Evolutionary conservation across 2,329 filamentous ascomycete species (phyloP), one percentile per base, ranked within the genome.

Genomic region (Hortaea werneckii): DNA sequence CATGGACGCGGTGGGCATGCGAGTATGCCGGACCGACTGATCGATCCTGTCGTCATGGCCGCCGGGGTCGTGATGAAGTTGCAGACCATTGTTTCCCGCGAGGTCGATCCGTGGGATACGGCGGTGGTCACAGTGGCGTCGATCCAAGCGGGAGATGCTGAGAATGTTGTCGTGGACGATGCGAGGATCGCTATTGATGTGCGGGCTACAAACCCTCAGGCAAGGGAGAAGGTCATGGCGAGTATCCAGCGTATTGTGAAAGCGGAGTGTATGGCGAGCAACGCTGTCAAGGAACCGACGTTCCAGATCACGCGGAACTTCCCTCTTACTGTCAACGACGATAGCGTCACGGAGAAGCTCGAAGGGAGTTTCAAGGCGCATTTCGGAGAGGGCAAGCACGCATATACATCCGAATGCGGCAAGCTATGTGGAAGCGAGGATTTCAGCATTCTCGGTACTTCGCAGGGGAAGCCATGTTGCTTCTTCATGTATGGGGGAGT

Each of bases 1-100:
- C 72, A 70, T 53, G 78, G 78, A 4, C 69, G 75, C 8, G 76
- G 77, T 45, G 76, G 76, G 0, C 78, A 82, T 54, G 78, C 74
- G 1, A 74, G 69, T 1, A 72, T 71, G 56, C 78, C 78, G 0
- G 72, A 80, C 54, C 64, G 67, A 28, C 71, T 71, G 1, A 67
- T 80, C 29, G 78, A 82, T 53, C 78, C 78, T 0, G 74, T 77
- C 5, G 65, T 81, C 2, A 71, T 79, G 52, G 78, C 78, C 8
- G 70, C 74, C 0, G 68, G 70, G 50, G 73, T 76, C 5, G 72
- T 81, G 5, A 60, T 78, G 11, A 64, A 76, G 12, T 64, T 82
- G n/a, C 78, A 82, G 59, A 71, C 69, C n/a, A 74, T 82, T 34
- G 75, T 78, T 26, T 68, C 69, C 20, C 65, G 78, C 7, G 77